Evolutionary conservation across 2,329 filamentous ascomycete species (phyloP).

Genomic region (Salinomyces thailandicus): DNA sequence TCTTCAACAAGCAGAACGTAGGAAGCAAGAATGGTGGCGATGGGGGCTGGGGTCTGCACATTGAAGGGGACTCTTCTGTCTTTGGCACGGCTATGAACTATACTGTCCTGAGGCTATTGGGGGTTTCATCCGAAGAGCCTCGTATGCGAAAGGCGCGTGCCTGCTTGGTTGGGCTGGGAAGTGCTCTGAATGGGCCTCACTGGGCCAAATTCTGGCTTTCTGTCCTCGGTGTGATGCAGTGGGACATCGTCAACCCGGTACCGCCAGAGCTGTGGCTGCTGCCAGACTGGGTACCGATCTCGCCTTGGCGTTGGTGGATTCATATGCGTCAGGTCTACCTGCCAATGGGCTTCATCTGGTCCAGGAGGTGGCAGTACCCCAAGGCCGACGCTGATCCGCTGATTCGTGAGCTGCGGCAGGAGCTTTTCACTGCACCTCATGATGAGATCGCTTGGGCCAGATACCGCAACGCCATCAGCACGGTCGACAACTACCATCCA

Average conservation of each 20-base stretch:
- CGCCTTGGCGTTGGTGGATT: conserved; percentile 47
- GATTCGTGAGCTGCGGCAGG: conserved; percentile 61
- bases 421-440: conserved; percentile 72
- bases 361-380: conserved; percentile 67
- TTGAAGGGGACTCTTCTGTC: conserved; percentile 83
- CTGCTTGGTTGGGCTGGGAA: conserved; percentile 74
- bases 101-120: conserved; percentile 65
- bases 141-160: conserved; percentile 76
- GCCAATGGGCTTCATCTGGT: conserved; percentile 84
- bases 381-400: conserved; percentile 51
- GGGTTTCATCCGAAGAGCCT: conserved; percentile 72
- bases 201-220: conserved; percentile 98
- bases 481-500: conserved; percentile 81
- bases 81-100: conserved; percentile 91
- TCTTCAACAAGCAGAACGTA: conserved; percentile 67
- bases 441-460: conserved; percentile 64
- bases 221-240: conserved; percentile 68
- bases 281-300: conserved; percentile 26
- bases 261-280: conserved; percentile 79
- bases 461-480: conserved; percentile 72
- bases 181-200: conserved; percentile 73
- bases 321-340: conserved; percentile 96
- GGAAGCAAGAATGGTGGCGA: conserved; percentile 51
- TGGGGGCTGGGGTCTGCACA: conserved; percentile 95
- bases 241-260: conserved; percentile 90